A percentile compares a stretch with the other conserved stretches of the same genome.
phyloP scores from a whole-genome alignment of 2,329 filamentous ascomycete species.

The Alternaria atra region DNA sequence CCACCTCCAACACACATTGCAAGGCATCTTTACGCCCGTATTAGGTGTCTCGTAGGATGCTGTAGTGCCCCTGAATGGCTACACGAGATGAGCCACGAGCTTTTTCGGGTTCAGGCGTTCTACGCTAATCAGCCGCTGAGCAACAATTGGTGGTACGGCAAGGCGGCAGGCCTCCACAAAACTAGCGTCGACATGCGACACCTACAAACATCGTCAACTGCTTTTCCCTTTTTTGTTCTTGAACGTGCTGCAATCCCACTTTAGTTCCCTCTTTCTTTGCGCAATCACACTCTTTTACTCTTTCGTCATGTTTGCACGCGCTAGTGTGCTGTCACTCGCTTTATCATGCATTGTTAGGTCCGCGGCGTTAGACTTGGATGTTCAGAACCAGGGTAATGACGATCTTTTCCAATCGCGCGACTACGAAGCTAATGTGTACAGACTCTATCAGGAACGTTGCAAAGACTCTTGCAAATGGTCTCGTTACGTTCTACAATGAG shows the following conservation, averaged over 20 bases:
- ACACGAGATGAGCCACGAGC: not conserved
- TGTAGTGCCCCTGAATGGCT: not conserved
- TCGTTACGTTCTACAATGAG: slow-evolving; percentile 33
- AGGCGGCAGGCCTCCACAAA: not conserved
- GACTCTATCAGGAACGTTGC: slow-evolving; percentile 38
- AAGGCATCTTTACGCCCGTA: not conserved
- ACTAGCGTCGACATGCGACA: not conserved
- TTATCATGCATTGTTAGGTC: slow-evolving; percentile 22
- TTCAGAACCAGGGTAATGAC: slow-evolving; percentile 25
- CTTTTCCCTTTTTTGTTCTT: not conserved
- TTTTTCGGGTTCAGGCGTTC: not conserved
- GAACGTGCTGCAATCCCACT: not conserved
- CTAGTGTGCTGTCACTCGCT: slow-evolving; percentile 26
- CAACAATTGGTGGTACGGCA: not conserved
- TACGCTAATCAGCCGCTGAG: not conserved
- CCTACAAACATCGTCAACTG: not conserved
- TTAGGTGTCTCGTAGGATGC: not conserved
- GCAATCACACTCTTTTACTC: not conserved
- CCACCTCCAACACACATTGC: not conserved
- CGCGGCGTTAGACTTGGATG: slow-evolving; percentile 31
- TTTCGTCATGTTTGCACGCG: slow-evolving; percentile 28
- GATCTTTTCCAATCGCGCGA: not conserved
- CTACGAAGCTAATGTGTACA: slow-evolving; percentile 6
- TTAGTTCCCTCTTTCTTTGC: not conserved
- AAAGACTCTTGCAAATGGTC: slow-evolving; percentile 30